Evolutionary conservation across 257 asterid genomes (phyloP).

Genomic region (Henckelia pumila): DNA sequence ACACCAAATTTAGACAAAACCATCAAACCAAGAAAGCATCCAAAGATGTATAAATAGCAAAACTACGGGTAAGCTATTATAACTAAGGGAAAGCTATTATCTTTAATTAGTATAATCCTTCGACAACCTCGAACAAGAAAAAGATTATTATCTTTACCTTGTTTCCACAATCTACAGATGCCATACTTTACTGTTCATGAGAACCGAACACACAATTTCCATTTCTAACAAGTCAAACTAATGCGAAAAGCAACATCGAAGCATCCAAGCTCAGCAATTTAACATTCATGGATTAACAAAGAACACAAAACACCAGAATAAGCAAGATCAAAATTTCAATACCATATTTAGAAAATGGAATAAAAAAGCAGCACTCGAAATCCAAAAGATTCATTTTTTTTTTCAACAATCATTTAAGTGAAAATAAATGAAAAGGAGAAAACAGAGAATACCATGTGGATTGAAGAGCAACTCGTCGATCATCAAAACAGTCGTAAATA

Average conservation of each 20-base stretch:
- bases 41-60: neutral
- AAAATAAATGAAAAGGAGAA: neutral
- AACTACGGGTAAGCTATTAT: neutral
- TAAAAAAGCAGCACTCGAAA: neutral
- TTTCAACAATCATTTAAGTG: neutral
- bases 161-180: neutral
- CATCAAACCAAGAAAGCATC: neutral
- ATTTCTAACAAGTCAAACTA: conserved; percentile 4
- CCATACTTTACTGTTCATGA: neutral
- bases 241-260: conserved; percentile 13
- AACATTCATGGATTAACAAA: neutral
- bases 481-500: conserved; percentile 67
- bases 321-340: neutral
- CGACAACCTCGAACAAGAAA: neutral
- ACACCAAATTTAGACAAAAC: conserved; percentile 17
- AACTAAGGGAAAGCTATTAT: neutral
- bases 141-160: conserved; percentile 1
- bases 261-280: neutral
- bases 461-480: conserved; percentile 70
- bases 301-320: neutral
- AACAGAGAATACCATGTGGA: conserved; percentile 55
- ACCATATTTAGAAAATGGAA: neutral
- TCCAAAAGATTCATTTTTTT: neutral
- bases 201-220: neutral
- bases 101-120: neutral